phyloP scores from a whole-genome alignment of 2,329 filamentous ascomycete species.

The Paracoccidioides brasiliensis region DNA sequence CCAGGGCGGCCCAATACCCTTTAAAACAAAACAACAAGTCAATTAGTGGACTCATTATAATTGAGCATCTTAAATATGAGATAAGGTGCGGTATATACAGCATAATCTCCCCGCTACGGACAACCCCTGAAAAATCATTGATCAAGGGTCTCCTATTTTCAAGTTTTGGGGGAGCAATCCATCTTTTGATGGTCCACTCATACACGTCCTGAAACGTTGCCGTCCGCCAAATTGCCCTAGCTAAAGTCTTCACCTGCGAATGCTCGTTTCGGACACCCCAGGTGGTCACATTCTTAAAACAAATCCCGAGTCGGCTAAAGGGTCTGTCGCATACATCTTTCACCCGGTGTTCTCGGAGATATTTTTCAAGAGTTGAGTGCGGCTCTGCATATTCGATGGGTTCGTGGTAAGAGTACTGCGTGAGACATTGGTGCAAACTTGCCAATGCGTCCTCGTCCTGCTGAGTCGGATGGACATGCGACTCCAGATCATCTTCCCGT shows the following conservation, averaged over 20 bases:
- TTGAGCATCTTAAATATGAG: not conserved
- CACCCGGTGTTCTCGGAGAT: constrained; percentile 54
- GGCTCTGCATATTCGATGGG: constrained; percentile 18
- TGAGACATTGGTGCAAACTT: constrained; percentile 21
- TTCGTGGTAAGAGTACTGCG: constrained; percentile 9
- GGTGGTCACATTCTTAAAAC: constrained; percentile 59
- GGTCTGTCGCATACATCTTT: constrained; percentile 52
- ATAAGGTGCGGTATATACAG: constrained; percentile 24
- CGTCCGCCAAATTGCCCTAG: constrained; percentile 57
- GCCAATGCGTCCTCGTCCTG: constrained; percentile 21
- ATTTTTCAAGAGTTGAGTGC: constrained; percentile 53
- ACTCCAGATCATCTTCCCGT: constrained; percentile 1
- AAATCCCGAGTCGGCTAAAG: constrained; percentile 44
- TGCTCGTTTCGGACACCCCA: constrained; percentile 52
- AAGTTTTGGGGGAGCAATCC: constrained; percentile 30
- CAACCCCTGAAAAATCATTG: constrained; percentile 51
- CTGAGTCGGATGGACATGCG: constrained; percentile 18
- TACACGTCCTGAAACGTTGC: constrained; percentile 60
- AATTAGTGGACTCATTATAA: not conserved
- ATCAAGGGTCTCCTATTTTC: constrained; percentile 41
- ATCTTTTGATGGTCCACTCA: constrained; percentile 40
- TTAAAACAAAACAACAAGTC: constrained; percentile 8
- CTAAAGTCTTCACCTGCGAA: constrained; percentile 53
- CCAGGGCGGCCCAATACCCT: constrained; percentile 52
- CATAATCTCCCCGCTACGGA: constrained; percentile 54